These are phyloP conservation scores for Aspergillus sp. DNA, from an alignment of 2,329 filamentous ascomycete species.

Conservation along the genomic window DNA sequence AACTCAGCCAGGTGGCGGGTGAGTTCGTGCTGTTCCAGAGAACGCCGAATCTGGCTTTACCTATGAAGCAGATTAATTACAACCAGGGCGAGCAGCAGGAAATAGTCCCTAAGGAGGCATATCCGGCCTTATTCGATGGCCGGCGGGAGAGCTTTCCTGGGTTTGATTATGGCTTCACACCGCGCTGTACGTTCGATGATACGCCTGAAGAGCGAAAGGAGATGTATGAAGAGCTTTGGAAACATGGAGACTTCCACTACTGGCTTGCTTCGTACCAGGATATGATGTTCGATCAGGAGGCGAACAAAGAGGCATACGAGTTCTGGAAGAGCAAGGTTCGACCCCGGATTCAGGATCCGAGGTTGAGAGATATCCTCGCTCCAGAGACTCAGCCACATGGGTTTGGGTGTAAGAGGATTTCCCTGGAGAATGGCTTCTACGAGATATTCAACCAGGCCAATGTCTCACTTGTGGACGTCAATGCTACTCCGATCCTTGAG, in stretches of 20 bases:
- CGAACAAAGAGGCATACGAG: slow-evolving; percentile 54
- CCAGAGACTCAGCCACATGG: slow-evolving; percentile 53
- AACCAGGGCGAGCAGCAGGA: slow-evolving; percentile 21
- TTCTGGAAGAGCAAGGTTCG: slow-evolving; percentile 57
- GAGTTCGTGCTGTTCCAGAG: slow-evolving; percentile 63
- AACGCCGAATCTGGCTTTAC: slow-evolving; percentile 64
- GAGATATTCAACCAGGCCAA: slow-evolving; percentile 49
- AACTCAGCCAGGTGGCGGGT: slow-evolving; percentile 54
- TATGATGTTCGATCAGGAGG: slow-evolving; percentile 44
- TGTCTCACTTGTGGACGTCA: slow-evolving; percentile 46
- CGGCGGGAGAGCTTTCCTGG: slow-evolving; percentile 59
- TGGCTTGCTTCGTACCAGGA: slow-evolving; percentile 59
- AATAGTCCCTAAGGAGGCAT: not conserved
- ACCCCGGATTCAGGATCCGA: slow-evolving; percentile 51
- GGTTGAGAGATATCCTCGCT: slow-evolving; percentile 52
- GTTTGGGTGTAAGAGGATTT: slow-evolving; percentile 55
- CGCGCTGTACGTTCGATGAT: slow-evolving; percentile 58
- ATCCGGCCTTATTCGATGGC: slow-evolving; percentile 47
- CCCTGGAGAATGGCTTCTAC: slow-evolving; percentile 51
- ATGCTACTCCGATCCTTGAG: slow-evolving; percentile 38
- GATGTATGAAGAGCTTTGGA: slow-evolving; percentile 52
- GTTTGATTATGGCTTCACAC: slow-evolving; percentile 56
- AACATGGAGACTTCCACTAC: slow-evolving; percentile 54
- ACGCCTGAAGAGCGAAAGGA: slow-evolving; percentile 51
- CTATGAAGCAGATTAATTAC: slow-evolving; percentile 57